Conservation (phyloP, 192 early-diverging fungal species). For the Linnemannia hyalina region DNA sequence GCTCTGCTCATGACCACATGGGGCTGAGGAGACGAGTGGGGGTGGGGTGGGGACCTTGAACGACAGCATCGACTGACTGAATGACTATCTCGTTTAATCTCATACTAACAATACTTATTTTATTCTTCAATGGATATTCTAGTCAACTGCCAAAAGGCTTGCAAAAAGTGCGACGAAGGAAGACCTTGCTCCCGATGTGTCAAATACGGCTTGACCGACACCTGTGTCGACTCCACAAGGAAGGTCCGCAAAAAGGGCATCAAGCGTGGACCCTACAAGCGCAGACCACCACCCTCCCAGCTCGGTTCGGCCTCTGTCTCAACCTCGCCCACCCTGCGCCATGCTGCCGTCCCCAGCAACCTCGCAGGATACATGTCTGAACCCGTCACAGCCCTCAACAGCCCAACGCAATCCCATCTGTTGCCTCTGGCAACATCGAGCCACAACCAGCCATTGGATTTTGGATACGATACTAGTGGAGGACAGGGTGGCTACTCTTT, state of each 20-base stretch:
- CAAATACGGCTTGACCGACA: constrained; percentile 74
- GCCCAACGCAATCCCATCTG: constrained; percentile 48
- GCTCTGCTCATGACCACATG: neutral
- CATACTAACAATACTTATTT: neutral
- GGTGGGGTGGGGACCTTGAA: neutral
- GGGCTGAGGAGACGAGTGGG: neutral
- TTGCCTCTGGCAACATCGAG: constrained; percentile 31
- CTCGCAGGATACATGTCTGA: constrained; percentile 44
- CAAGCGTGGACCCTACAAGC: constrained; percentile 88
- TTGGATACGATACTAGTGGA: constrained; percentile 45
- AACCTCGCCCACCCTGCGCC: constrained; percentile 35
- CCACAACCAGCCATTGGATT: constrained; percentile 37
- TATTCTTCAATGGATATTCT: constrained; percentile 8
- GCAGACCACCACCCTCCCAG: constrained; percentile 57
- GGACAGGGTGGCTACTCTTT: constrained; percentile 28
- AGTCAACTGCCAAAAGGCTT: constrained; percentile 89
- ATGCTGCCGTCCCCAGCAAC: constrained; percentile 32
- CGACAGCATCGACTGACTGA: too few relatives aligned
- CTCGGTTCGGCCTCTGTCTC: constrained; percentile 30
- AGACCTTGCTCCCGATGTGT: constrained; percentile 88
- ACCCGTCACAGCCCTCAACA: constrained; percentile 42
- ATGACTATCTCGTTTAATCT: neutral
- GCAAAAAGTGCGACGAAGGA: constrained; percentile 93
- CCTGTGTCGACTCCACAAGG: constrained; percentile 82
- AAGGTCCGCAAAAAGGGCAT: constrained; percentile 88